Evolutionary conservation across 768 basidiomycete species (phyloP).

Genomic region (Sporobolomyces phaffii): DNA sequence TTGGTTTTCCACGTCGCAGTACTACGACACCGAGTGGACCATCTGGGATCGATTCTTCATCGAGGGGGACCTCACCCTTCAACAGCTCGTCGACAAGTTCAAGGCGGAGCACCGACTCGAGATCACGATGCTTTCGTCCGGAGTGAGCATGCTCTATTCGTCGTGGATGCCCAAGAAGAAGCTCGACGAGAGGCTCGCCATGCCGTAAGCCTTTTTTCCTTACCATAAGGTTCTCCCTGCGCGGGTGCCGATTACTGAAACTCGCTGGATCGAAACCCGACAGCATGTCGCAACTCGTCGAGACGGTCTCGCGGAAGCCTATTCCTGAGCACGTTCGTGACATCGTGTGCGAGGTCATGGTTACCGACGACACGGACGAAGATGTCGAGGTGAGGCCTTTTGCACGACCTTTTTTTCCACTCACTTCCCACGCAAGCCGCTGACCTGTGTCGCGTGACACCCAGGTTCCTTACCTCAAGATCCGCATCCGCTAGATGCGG

Average conservation of each 20-base stretch:
- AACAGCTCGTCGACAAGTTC: slow-evolving; percentile 80
- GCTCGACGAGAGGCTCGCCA: slow-evolving; percentile 45
- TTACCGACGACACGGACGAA: slow-evolving; percentile 80
- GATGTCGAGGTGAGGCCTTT: slow-evolving; percentile 70
- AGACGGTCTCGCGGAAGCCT: slow-evolving; percentile 89
- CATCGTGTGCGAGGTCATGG: slow-evolving; percentile 89
- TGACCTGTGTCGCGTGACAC: too few species aligned
- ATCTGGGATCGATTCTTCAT: slow-evolving; percentile 71
- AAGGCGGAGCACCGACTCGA: slow-evolving; percentile 74
- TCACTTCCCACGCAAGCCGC: too few species aligned
- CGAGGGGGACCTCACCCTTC: slow-evolving; percentile 75
- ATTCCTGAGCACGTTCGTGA: slow-evolving; percentile 75
- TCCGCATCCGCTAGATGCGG: slow-evolving; percentile 19
- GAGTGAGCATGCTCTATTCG: slow-evolving; percentile 97
- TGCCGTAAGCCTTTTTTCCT: slow-evolving; percentile 48
- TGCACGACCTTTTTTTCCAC: not conserved
- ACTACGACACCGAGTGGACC: slow-evolving; percentile 84
- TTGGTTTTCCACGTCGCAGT: slow-evolving; percentile 52
- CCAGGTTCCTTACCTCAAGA: slow-evolving; percentile 32
- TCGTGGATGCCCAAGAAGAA: slow-evolving; percentile 89
- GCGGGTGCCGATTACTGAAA: too few species aligned
- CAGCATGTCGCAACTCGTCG: slow-evolving; percentile 89
- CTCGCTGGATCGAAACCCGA: too few species aligned
- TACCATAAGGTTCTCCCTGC: slow-evolving; percentile 1
- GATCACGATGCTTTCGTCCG: slow-evolving; percentile 86